These are phyloP conservation scores for Aspergillus novoparasiticus DNA, from an alignment of 2,329 filamentous ascomycete species.

Conservation along the genomic window DNA sequence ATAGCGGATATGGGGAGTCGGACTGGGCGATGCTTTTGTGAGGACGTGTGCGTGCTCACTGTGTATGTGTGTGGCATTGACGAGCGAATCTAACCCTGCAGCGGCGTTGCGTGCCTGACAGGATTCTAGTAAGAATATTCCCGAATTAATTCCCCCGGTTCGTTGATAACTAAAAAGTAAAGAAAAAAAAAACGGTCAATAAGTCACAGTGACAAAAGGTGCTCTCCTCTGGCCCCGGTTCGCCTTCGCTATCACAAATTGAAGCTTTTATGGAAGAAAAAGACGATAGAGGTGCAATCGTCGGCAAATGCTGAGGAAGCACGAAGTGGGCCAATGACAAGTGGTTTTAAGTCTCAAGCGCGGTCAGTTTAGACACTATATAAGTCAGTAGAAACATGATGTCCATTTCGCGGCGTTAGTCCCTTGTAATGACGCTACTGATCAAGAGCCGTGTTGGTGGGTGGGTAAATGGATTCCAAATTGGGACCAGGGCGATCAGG, in stretches of 20 bases:
- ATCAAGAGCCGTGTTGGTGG: not conserved
- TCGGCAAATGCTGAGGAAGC: not conserved
- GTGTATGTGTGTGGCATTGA: conserved; percentile 26
- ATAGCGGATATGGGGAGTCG: conserved; percentile 32
- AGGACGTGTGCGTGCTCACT: conserved; percentile 24
- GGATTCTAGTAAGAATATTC: conserved; percentile 17
- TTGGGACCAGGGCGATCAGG: conserved; percentile 1
- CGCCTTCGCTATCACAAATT: not conserved
- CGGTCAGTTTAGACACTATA: not conserved
- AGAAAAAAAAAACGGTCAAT: not conserved
- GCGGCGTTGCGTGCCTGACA: conserved; percentile 20
- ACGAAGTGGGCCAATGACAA: not conserved
- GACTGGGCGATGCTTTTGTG: conserved; percentile 29
- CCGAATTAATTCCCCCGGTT: conserved; percentile 7
- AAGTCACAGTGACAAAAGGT: not conserved
- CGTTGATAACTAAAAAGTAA: not conserved
- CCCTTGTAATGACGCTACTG: not conserved
- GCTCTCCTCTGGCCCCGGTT: too few relatives aligned
- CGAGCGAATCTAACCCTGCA: conserved; percentile 15
- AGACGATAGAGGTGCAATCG: not conserved
- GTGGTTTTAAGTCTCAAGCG: not conserved
- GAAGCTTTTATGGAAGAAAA: not conserved
- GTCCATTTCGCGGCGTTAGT: not conserved
- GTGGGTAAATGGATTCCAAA: conserved; percentile 3
- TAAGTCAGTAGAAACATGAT: not conserved